A percentile compares a stretch with the other conserved stretches of the same genome.
Conservation (phyloP, 371 early-diverging fungal species). For the Mucor velutinosus region DNA sequence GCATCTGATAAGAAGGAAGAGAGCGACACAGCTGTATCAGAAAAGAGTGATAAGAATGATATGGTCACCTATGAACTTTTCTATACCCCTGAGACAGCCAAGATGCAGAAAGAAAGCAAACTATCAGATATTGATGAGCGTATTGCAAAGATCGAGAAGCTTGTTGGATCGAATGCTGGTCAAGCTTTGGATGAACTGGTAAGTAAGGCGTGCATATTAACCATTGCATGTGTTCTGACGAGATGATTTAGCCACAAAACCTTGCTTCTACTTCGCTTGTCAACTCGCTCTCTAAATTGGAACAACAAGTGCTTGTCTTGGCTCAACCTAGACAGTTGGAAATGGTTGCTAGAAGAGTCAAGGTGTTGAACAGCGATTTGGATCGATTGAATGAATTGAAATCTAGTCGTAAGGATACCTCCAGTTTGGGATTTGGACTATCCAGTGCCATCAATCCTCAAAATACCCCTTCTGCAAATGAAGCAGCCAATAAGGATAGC, state of each 20-base stretch:
- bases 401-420: slow-evolving; percentile 50
- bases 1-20: slow-evolving; percentile 15
- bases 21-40: slow-evolving; percentile 26
- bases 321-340: slow-evolving; percentile 84
- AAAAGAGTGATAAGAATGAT: slow-evolving; percentile 37
- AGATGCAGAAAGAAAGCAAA: slow-evolving; percentile 62
- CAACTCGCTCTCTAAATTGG: slow-evolving; percentile 73
- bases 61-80: slow-evolving; percentile 77
- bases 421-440: slow-evolving; percentile 28
- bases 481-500: slow-evolving; percentile 18
- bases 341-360: slow-evolving; percentile 70
- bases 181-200: slow-evolving; percentile 58
- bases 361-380: slow-evolving; percentile 70
- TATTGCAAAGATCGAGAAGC: slow-evolving; percentile 75
- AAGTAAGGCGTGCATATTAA: neutral
- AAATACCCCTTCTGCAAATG: slow-evolving; percentile 5
- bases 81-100: slow-evolving; percentile 72
- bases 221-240: neutral
- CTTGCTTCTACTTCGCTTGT: slow-evolving; percentile 57
- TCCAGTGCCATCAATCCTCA: slow-evolving; percentile 8
- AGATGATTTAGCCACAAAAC: slow-evolving; percentile 32
- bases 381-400: slow-evolving; percentile 76
- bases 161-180: slow-evolving; percentile 74
- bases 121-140: slow-evolving; percentile 76
- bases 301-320: slow-evolving; percentile 77